Conservation (phyloP, 371 early-diverging fungal species). For the Syncephalis plumigaleata region DNA sequence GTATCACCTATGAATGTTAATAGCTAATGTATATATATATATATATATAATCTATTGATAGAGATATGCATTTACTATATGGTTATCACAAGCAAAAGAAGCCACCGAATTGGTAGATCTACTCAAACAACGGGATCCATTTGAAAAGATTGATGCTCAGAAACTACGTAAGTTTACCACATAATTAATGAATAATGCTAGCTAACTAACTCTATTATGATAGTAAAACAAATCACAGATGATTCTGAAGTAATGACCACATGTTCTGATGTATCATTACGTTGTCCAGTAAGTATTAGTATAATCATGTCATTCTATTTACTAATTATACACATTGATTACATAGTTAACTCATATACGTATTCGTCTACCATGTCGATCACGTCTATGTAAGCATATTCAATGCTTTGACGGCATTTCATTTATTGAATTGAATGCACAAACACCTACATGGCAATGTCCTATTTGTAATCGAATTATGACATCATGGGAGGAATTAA, state of each 20-base stretch:
- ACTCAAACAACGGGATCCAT: constrained; percentile 16
- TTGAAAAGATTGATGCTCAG: constrained; percentile 25
- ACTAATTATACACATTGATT: neutral
- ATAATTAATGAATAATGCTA: neutral
- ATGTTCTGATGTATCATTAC: constrained; percentile 28
- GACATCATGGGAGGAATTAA: constrained; percentile 31
- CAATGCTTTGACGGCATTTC: constrained; percentile 59
- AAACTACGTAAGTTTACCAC: constrained; percentile 20
- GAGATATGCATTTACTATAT: constrained; percentile 21
- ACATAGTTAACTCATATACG: constrained; percentile 36
- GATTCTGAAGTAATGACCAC: constrained; percentile 31
- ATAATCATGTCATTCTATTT: constrained; percentile 10
- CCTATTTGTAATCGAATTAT: constrained; percentile 47
- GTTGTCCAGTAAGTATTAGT: constrained; percentile 30
- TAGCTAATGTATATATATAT: too few species aligned
- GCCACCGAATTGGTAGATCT: constrained; percentile 19
- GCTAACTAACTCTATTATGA: constrained; percentile 8
- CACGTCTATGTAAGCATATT: constrained; percentile 36
- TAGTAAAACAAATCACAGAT: constrained; percentile 15
- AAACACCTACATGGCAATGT: constrained; percentile 50
- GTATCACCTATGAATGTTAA: neutral
- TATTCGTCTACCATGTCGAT: constrained; percentile 39
- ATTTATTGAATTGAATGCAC: constrained; percentile 49
- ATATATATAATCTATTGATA: constrained; percentile 3
- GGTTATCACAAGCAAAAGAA: constrained; percentile 21